Conservation (phyloP, 2,329 filamentous ascomycete genomes). For the Aspergillus novoparasiticus region DNA sequence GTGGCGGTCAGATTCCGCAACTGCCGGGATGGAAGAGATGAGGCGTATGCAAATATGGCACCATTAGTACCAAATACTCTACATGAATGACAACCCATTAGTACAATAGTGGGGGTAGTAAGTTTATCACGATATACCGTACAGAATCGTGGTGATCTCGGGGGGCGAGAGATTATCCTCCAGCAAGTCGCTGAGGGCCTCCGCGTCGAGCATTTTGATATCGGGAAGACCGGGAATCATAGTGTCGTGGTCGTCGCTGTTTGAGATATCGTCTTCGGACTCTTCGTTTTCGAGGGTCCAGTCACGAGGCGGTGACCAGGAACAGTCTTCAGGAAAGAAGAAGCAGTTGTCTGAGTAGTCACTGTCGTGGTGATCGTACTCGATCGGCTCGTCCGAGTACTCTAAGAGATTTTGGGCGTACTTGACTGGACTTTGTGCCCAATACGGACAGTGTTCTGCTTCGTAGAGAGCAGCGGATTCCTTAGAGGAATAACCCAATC, state of each 20-base stretch:
- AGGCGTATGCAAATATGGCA: conserved; percentile 47
- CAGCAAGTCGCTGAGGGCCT: conserved; percentile 44
- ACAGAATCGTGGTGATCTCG: conserved; percentile 49
- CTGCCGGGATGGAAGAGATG: conserved; percentile 41
- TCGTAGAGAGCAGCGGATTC: conserved; percentile 19
- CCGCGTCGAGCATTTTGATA: conserved; percentile 47
- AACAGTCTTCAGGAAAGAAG: conserved; percentile 48
- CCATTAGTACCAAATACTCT: conserved; percentile 49
- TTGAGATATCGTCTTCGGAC: conserved; percentile 17
- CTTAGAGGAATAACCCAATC: conserved; percentile 14
- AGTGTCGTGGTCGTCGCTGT: conserved; percentile 27
- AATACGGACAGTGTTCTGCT: conserved; percentile 38
- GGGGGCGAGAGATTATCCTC: conserved; percentile 47
- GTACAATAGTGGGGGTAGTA: background rate
- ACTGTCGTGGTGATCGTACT: conserved; percentile 46
- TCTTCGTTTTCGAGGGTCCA: conserved; percentile 31
- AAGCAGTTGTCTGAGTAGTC: conserved; percentile 47
- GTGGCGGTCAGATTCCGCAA: conserved; percentile 46
- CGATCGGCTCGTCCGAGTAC: conserved; percentile 43
- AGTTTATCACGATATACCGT: conserved; percentile 11
- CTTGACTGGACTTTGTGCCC: conserved; percentile 41
- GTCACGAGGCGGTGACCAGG: conserved; percentile 39
- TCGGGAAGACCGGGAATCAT: conserved; percentile 46
- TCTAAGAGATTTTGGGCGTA: conserved; percentile 45
- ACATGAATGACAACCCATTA: conserved; percentile 8